Evolutionary conservation across 2,329 filamentous ascomycete species (phyloP).

Genomic region (Penicillium sp.): DNA sequence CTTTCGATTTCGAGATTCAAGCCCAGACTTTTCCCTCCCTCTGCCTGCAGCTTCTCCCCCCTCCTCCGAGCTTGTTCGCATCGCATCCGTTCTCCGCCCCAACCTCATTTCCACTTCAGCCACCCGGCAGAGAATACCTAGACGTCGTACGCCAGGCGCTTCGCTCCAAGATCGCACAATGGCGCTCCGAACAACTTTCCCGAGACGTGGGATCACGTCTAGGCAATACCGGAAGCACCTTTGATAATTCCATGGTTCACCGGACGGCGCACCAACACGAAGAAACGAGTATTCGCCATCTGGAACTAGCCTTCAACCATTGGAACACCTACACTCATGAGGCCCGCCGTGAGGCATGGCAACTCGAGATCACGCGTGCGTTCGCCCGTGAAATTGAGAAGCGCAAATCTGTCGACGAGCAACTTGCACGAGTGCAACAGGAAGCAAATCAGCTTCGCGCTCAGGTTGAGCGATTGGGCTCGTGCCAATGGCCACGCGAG

Average conservation of each 20-base stretch:
- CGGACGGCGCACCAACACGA: constrained; percentile 62
- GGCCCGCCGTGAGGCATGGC: constrained; percentile 53
- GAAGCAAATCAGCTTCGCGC: constrained; percentile 52
- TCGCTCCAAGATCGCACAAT: constrained; percentile 66
- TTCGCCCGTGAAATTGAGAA: constrained; percentile 49
- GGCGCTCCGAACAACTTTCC: constrained; percentile 55
- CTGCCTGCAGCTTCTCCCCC: constrained; percentile 76
- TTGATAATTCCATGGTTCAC: constrained; percentile 44
- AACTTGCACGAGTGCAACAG: constrained; percentile 49
- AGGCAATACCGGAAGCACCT: constrained; percentile 32
- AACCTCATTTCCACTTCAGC: constrained; percentile 78
- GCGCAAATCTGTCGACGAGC: constrained; percentile 46
- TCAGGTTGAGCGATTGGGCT: constrained; percentile 49
- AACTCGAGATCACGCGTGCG: constrained; percentile 50
- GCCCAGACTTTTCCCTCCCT: constrained; percentile 83
- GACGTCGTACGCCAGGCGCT: constrained; percentile 71
- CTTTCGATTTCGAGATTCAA: constrained; percentile 81
- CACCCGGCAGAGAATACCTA: constrained; percentile 72
- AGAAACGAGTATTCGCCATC: constrained; percentile 70
- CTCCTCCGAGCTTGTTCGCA: constrained; percentile 80
- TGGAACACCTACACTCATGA: constrained; percentile 68
- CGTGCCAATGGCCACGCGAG: constrained; percentile 52
- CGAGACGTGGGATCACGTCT: constrained; percentile 40
- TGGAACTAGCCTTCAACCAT: constrained; percentile 73
- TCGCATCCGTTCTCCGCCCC: constrained; percentile 75